Base-by-base conservation (phyloP, 371 early-diverging fungal genomes). In the Blakeslea trispora region DNA sequence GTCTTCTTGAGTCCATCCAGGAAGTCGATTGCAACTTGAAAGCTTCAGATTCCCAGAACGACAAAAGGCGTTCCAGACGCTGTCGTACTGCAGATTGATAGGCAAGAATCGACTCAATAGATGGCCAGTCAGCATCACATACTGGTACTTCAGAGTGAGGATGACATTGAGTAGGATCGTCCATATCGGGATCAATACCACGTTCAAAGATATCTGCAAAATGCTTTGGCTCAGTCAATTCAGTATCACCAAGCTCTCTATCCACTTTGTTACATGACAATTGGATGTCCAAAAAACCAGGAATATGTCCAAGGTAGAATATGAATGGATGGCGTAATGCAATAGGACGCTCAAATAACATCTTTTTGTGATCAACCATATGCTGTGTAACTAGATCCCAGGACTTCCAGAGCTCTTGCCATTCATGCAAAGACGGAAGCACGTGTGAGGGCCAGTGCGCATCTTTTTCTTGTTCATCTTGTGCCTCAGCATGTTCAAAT, bases 161-260 rank as follows among this genome's bases (percentile, higher is more conserved):
- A 61, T 96, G 87, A 70, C 91, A 90, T 22, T 79, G 68, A 0
- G 83, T 72, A 5, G 90, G 89, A 55, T 92, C 88, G 10, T 93
- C 90, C 65, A 94, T 78, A 57, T 92, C 90, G 5, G 96, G 95
- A 54, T 96, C 95, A 59, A 96, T 94, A 18, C 96, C 96, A 8
- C 96, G 91, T 69, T 94, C 93, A 79, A 94, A 96, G 54, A 93
- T 91, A 24, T 78, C 74, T 5, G 87, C 75, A 71, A 79, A 96
- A 8, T 61, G 43, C 10, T 50, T 62, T 0, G 93, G 91, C 57
- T 84, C 84, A 0, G 88, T 82, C 17, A 59, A 44, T 11, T 47
- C 45, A 9, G 59, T 57, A 5, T 23, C n/a, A 35, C 54, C 57
- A 35, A 66, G 22, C 37, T 75, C 75, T 1, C 78, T 57, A 45